These are phyloP conservation scores for Skeletonema marinoi DNA, from an alignment of 108 stramenopile genomes.

Conservation along the genomic window DNA sequence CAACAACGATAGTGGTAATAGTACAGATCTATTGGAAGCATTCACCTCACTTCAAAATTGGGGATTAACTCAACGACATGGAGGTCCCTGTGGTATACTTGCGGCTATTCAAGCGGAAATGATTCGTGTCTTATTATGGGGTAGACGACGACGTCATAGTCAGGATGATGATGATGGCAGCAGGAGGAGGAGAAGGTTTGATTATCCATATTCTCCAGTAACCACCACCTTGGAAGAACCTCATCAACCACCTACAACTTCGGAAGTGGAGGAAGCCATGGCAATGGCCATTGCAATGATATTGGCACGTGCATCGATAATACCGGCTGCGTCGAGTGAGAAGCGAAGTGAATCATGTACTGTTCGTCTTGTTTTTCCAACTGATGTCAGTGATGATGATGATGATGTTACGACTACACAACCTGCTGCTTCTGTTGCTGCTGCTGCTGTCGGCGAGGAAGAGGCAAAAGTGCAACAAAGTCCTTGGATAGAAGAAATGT, in stretches of 20 bases:
- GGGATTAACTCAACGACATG: constrained; percentile 84
- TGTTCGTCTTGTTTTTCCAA: constrained; percentile 17
- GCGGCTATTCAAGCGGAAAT: constrained; percentile 87
- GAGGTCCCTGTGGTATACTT: constrained; percentile 90
- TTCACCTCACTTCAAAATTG: constrained; percentile 37
- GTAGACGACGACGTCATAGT: constrained; percentile 20
- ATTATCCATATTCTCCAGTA: constrained; percentile 19
- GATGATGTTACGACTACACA: constrained; percentile 17
- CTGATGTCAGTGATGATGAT: constrained; percentile 15
- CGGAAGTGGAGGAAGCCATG: constrained; percentile 43
- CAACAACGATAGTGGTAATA: background rate
- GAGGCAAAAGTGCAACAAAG: constrained; percentile 12
- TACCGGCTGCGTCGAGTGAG: constrained; percentile 29
- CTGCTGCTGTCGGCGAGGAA: constrained; percentile 2
- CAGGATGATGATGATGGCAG: constrained; percentile 9
- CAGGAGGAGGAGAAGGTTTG: background rate
- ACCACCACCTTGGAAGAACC: background rate
- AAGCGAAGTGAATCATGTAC: background rate
- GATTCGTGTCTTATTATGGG: constrained; percentile 64
- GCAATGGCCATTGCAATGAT: constrained; percentile 71
- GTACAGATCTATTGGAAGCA: background rate
- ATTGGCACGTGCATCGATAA: constrained; percentile 60
- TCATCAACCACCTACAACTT: background rate
- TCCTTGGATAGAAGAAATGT: constrained; percentile 12
- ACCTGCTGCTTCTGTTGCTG: background rate